Conservation (phyloP, 176 grass and related monocot genomes). For the Dactylis glomerata region DNA sequence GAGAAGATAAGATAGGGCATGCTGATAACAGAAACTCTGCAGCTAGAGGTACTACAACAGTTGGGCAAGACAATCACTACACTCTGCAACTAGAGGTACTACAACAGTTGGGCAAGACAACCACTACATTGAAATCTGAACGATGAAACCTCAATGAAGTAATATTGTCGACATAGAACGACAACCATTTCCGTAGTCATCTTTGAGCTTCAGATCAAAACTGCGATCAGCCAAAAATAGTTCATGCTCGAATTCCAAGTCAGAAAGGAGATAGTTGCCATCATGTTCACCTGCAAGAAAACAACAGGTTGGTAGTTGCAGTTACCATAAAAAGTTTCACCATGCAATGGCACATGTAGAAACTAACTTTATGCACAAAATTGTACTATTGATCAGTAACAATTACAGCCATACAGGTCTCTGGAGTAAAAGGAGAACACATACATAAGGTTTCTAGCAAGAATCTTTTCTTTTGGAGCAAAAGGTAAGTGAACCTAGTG, state of each 20-base stretch:
- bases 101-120: not conserved
- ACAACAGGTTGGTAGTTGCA: not conserved
- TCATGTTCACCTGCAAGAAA: constrained; percentile 8
- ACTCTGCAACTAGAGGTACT: not conserved
- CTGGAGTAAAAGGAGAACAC: not conserved
- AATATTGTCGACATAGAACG: not conserved
- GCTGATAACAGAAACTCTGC: not conserved
- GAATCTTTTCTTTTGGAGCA: not conserved
- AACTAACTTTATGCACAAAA: not conserved
- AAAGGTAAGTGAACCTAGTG: not conserved
- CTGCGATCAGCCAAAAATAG: constrained; percentile 7
- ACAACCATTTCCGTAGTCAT: not conserved
- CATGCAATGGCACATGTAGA: not conserved
- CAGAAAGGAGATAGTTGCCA: constrained; percentile 4
- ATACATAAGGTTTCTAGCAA: not conserved
- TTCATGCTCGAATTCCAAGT: constrained; percentile 10
- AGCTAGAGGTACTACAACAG: not conserved
- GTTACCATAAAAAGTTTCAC: not conserved
- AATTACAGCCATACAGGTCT: not conserved
- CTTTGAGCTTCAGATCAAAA: constrained; percentile 27
- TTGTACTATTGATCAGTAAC: not conserved
- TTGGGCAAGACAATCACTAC: not conserved
- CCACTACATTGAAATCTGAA: not conserved
- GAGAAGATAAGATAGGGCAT: not conserved
- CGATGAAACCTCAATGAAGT: not conserved